Evolutionary conservation across 2,329 filamentous ascomycete species (phyloP), one percentile per base, ranked within the genome.

Genomic region (Metarhizium robertsii): DNA sequence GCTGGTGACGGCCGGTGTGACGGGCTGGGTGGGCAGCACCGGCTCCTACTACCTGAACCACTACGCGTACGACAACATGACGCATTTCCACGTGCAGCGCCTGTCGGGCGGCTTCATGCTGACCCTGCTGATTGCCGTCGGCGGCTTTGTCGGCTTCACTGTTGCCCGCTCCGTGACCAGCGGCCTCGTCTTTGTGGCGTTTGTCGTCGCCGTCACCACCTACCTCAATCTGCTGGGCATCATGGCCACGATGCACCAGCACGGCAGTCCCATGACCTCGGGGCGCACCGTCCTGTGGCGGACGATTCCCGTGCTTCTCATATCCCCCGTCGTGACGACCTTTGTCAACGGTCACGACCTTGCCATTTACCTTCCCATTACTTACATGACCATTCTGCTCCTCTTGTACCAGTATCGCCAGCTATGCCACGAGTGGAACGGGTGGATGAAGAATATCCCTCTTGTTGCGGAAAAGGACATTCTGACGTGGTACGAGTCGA

Each of bases 21-120:
- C 81, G 29, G 83, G 81, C 6, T 85, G 80, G 81, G 82, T 85
- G 45, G 80, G 80, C 6, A 81, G 79, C 55, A 80, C 80, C 32
- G 83, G 82, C 2, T 80, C 79, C 36, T 86, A 84, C 65, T 86
- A 85, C 59, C 73, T 85, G 42, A 65, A 64, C 40, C 67, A 60
- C 50, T 70, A 68, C 54, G 69, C 69, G 16, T 71, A 71, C 58
- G 67, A 69, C 56, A 73, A 69, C 50, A 73, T 74, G 70, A 69
- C 72, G 38, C 69, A 70, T 57, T 73, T 74, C 56, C 69, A 73
- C 20, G 64, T 73, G 1, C 69, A 72, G 55, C 62, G 71, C 13
- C 64, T 81, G 48, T 77, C 77, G 5, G 77, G 74, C 16, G 79
- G 77, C 2, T 70, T 83, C 38, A 66, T 72, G 5, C 63, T 74